phyloP scores from a whole-genome alignment of 1,139 yeast species.

The Candida tunisiensis region DNA sequence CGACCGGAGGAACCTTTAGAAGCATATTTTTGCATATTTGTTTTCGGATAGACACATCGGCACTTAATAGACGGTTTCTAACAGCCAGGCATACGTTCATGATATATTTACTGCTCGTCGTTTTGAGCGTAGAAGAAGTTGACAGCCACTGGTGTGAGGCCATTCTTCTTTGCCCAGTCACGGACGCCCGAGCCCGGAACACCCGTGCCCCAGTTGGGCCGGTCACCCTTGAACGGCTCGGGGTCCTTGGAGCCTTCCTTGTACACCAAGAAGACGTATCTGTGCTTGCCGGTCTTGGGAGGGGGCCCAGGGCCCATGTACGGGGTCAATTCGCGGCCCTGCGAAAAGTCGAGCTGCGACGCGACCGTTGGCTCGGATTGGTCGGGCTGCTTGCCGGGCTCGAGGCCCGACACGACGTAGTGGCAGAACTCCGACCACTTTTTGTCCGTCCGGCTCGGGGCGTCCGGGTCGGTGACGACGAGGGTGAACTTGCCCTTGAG shows the following conservation, averaged over 20 bases:
- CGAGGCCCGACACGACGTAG: conserved; percentile 52
- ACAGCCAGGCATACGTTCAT: not conserved
- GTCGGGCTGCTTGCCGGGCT: conserved; percentile 20
- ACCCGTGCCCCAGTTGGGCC: conserved; percentile 80
- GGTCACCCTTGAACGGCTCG: conserved; percentile 20
- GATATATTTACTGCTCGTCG: conserved; percentile 26
- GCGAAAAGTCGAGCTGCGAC: conserved; percentile 13
- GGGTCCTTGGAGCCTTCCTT: conserved; percentile 31
- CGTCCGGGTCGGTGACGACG: conserved; percentile 85
- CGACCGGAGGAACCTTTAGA: no score
- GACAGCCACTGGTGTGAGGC: conserved; percentile 48
- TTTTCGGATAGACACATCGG: not conserved
- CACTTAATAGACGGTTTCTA: not conserved
- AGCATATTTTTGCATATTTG: not conserved
- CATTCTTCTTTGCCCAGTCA: conserved; percentile 55
- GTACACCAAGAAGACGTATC: conserved; percentile 61
- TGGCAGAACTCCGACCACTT: conserved; percentile 85
- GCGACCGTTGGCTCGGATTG: conserved; percentile 18
- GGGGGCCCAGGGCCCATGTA: conserved; percentile 83
- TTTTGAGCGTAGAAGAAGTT: conserved; percentile 71
- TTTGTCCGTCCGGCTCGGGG: conserved; percentile 67
- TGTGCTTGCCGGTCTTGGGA: conserved; percentile 62
- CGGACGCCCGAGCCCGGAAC: conserved; percentile 59
- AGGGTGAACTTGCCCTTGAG: conserved; percentile 47
- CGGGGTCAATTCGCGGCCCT: conserved; percentile 20